phyloP scores from a whole-genome alignment of 805 yeast genomes.

The Kodamaea kaohsiungensis region DNA sequence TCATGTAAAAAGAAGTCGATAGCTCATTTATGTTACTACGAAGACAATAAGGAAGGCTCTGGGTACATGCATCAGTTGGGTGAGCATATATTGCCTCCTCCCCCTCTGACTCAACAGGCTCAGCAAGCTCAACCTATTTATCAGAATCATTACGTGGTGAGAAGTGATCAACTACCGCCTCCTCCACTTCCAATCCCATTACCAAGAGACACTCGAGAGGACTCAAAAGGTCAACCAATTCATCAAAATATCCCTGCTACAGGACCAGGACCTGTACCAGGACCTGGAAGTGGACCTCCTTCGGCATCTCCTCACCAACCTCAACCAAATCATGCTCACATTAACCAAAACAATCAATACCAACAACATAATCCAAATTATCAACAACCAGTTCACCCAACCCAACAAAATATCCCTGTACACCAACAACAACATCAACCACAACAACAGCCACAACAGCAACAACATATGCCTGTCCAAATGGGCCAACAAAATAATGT shows the following conservation, averaged over 20 bases:
- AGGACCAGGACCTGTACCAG: too few species aligned
- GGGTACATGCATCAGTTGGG: constrained; percentile 8
- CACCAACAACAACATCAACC: background rate
- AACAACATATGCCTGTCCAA: background rate
- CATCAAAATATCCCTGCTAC: background rate
- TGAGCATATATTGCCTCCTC: constrained; percentile 10
- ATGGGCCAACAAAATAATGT: background rate
- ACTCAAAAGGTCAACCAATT: background rate
- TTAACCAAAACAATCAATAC: too few species aligned
- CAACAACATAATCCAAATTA: background rate
- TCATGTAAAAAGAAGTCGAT: constrained; percentile 43
- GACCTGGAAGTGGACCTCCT: too few species aligned
- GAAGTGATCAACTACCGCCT: background rate
- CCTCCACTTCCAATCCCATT: background rate
- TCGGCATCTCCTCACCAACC: too few species aligned
- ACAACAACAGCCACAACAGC: background rate
- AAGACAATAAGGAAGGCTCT: constrained; percentile 18
- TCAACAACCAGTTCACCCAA: background rate
- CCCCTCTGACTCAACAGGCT: constrained; percentile 5
- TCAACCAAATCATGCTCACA: too few species aligned
- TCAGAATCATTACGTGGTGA: background rate
- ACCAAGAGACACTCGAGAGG: background rate
- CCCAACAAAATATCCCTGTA: too few species aligned
- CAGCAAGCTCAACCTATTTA: constrained; percentile 1
- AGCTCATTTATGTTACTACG: constrained; percentile 44